Evolutionary conservation across 2,329 filamentous ascomycete species (phyloP).

Genomic region (Neopestalotiopsis rosae): DNA sequence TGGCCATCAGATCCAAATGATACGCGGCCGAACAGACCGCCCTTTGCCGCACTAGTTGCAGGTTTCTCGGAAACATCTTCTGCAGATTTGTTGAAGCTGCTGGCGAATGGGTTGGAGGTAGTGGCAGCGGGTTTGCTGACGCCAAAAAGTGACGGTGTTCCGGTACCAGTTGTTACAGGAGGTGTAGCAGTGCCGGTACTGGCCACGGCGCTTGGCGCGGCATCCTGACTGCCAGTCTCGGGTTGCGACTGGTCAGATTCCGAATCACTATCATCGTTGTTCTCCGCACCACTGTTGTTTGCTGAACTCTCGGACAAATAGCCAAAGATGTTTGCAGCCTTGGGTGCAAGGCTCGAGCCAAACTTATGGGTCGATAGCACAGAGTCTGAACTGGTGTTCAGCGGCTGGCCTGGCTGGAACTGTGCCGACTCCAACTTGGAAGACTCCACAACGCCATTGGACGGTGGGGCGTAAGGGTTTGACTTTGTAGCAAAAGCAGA

Average conservation of each 20-base stretch:
- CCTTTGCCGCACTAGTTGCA: constrained; percentile 28
- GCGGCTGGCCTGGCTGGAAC: constrained; percentile 40
- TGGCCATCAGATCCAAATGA: constrained; percentile 37
- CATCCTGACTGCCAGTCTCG: constrained; percentile 47
- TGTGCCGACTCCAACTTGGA: constrained; percentile 46
- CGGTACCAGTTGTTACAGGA: constrained; percentile 42
- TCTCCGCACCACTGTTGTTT: constrained; percentile 57
- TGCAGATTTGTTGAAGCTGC: constrained; percentile 17
- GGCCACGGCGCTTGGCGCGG: constrained; percentile 46
- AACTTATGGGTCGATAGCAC: constrained; percentile 31
- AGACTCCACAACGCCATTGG: constrained; percentile 41
- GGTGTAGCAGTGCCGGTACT: constrained; percentile 48
- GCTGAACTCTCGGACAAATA: constrained; percentile 64
- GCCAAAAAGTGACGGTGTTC: constrained; percentile 37
- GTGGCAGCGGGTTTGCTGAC: constrained; percentile 32
- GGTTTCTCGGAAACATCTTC: constrained; percentile 23
- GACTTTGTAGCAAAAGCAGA: constrained; percentile 34
- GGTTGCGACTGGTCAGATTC: constrained; percentile 53
- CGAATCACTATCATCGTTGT: constrained; percentile 48
- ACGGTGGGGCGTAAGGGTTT: constrained; percentile 39
- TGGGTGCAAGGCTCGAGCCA: constrained; percentile 30
- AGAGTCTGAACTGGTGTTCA: constrained; percentile 27
- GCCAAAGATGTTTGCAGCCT: constrained; percentile 60
- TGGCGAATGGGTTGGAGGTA: constrained; percentile 21
- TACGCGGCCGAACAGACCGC: constrained; percentile 38